Base-by-base conservation (phyloP, 2,329 filamentous ascomycete genomes). In the Aspergillus ibericus region DNA sequence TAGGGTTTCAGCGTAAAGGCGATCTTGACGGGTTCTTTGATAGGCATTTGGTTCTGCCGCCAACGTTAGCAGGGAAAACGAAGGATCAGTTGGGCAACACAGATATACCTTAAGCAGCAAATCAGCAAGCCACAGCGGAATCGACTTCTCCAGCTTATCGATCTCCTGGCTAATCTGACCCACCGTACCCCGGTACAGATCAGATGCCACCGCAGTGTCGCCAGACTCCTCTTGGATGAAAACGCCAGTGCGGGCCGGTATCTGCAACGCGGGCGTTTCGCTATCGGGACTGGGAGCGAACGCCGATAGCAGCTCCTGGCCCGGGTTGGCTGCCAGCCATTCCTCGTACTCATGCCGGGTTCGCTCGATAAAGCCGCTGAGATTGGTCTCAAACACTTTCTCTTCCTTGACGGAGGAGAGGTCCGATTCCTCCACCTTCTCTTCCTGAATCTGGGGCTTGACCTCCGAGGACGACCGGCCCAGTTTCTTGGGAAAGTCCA, bases 21-120 rank as follows among this genome's bases (percentile, higher is more conserved):
- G n/a, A 98, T 88, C 81, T 99, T 99, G 66, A 93, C 86, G 1
- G 93, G 88, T n/a, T 98, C 95, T 78, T 98, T 98, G 59, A 83
- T 77, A 0, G 92, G 91, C 8, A 91, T 85, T 71, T 86, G 83
- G 72, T 97, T 97, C 81, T 92, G 47, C 66, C 59, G 48, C 66
- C 59, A 57, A 46, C 55, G 59, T 65, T 50, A 59, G 58, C 55
- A 7, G 46, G 16, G 32, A 9, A 9, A 16, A n/a, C 16, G 5
- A 5, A 15, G 18, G 15, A 2, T 10, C 46, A 20, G 16, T 27
- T 16, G 29, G 54, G 4, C 42, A 8, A 32, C 34, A 64, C 78
- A 3, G 3, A 25, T 25, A 66, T 77, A 88, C 87, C 68, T 82
- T 81, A 48, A 99, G 80, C 13, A 99, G 80, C 35, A 96, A 84